Conservation (phyloP, 306 rosid genomes). For the Lathyrus sativus region DNA sequence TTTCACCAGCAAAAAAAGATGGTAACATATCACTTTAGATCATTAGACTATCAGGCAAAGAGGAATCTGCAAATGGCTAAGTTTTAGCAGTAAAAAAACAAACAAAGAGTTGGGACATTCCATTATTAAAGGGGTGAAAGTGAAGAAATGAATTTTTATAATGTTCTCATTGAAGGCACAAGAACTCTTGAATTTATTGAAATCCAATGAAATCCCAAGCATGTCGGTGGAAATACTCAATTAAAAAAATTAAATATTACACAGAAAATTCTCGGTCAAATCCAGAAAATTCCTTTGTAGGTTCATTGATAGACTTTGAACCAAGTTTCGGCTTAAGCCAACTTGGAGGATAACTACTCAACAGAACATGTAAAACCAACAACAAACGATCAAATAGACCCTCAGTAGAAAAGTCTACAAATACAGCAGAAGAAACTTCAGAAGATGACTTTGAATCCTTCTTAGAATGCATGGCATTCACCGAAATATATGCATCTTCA, state of each 20-base stretch:
- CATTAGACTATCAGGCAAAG: constrained; percentile 12
- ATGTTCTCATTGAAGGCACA: too few species aligned
- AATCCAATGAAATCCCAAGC: too few species aligned
- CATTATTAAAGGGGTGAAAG: too few species aligned
- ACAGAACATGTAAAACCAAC: constrained; percentile 76
- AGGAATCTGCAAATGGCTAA: constrained; percentile 10
- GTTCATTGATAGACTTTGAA: constrained; percentile 54
- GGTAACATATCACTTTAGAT: constrained; percentile 50
- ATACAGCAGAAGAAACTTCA: constrained; percentile 55
- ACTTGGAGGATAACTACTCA: constrained; percentile 76
- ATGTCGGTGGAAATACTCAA: too few species aligned
- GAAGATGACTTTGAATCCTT: constrained; percentile 61
- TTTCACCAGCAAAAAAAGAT: constrained; percentile 63
- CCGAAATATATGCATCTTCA: constrained; percentile 56
- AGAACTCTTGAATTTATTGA: too few species aligned
- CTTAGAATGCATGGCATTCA: constrained; percentile 40
- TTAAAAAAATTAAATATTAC: too few species aligned
- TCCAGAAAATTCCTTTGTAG: too few species aligned
- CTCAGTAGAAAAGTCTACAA: constrained; percentile 54
- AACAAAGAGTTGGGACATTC: too few species aligned
- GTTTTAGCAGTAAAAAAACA: too few species aligned
- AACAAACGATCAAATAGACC: constrained; percentile 77
- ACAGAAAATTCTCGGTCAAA: too few species aligned
- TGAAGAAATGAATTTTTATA: too few species aligned
- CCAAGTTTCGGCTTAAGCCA: constrained; percentile 66